Base-by-base conservation (phyloP, 1,139 yeast species). In the Blastobotrys petasosporus region DNA sequence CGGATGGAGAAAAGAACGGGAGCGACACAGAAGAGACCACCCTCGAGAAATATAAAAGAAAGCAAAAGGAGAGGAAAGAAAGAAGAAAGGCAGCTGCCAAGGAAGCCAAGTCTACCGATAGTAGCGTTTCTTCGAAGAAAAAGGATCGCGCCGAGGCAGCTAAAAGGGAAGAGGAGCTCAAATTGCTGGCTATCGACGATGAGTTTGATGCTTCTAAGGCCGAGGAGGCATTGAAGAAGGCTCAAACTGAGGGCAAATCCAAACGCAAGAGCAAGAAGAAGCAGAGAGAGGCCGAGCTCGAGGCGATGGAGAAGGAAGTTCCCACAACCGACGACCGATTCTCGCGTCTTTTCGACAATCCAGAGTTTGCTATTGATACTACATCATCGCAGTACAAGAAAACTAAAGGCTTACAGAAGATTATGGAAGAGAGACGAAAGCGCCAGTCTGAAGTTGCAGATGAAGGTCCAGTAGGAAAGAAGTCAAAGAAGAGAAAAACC, bases 31-130 rank as follows among this genome's bases (percentile, higher is more conserved):
- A 84, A 46, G 90, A 87, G 61, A 73, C 82, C 11, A 82, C 97
- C 0, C 79, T 94, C 43, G 94, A 85, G 36, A 85, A 82, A 56
- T 79, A 88, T 61, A 83, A 77, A 65, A 77, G 94, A 54, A 92
- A 88, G 66, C 96, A 90, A 62, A 87, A 86, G 69, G 98, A 94
- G 64, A 84, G 97, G 65, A 81, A 90, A 60, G 79, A 81, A 70
- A 77, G 77, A 51, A 80, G 96, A 72, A 76, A 82, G 72, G 87
- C 81, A 39, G 82, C 81, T 59, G 68, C 80, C 58, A 77, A 78
- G 62, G 58, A 46, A 47, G 64, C 53, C 38, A 52, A 49, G 37
- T 12, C 49, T 34, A 50, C 40, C 17, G 53, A 48, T 23, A 20
- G 25, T 20, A 7, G 25, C 7, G 25, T 20, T 20, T 20, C 25